phyloP scores from a whole-genome alignment of 352 stramenopile genomes.

The Globisporangium orthogonon region DNA sequence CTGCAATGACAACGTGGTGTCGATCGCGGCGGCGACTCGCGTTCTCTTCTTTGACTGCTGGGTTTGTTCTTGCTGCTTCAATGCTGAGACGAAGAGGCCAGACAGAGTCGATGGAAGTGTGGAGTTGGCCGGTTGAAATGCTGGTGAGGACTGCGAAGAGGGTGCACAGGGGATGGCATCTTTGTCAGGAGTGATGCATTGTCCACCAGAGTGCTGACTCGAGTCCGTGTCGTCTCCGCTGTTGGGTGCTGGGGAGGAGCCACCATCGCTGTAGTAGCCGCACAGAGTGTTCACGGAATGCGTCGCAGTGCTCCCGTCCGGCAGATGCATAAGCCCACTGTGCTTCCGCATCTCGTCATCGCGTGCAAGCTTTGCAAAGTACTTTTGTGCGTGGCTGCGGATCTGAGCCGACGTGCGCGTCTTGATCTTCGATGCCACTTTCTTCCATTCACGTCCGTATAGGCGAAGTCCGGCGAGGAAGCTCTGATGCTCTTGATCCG shows the following conservation, averaged over 20 bases:
- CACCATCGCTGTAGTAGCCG: slow-evolving; percentile 61
- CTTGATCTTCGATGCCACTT: slow-evolving; percentile 88
- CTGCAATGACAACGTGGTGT: slow-evolving; percentile 1
- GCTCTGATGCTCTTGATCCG: slow-evolving; percentile 91
- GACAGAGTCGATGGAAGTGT: neutral
- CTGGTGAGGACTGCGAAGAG: neutral
- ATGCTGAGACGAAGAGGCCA: neutral
- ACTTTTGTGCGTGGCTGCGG: slow-evolving; percentile 82
- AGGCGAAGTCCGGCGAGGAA: slow-evolving; percentile 91
- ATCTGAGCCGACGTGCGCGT: slow-evolving; percentile 85
- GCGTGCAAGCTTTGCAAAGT: slow-evolving; percentile 81
- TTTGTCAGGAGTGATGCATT: neutral
- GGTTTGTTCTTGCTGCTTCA: neutral
- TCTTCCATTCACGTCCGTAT: slow-evolving; percentile 98
- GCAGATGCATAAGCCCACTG: slow-evolving; percentile 16
- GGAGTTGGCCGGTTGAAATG: neutral
- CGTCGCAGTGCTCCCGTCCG: slow-evolving; percentile 11
- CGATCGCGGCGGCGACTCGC: slow-evolving; percentile 7
- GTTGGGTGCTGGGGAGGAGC: slow-evolving; percentile 47
- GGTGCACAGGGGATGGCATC: neutral
- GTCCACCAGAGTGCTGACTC: slow-evolving; percentile 3
- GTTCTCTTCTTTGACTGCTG: slow-evolving; percentile 26
- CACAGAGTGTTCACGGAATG: slow-evolving; percentile 11
- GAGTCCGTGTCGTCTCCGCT: slow-evolving; percentile 43
- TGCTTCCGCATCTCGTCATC: slow-evolving; percentile 66